Evolutionary conservation across 208 protist genomes (phyloP).

Genomic region (Tritrichomonas foetus): DNA sequence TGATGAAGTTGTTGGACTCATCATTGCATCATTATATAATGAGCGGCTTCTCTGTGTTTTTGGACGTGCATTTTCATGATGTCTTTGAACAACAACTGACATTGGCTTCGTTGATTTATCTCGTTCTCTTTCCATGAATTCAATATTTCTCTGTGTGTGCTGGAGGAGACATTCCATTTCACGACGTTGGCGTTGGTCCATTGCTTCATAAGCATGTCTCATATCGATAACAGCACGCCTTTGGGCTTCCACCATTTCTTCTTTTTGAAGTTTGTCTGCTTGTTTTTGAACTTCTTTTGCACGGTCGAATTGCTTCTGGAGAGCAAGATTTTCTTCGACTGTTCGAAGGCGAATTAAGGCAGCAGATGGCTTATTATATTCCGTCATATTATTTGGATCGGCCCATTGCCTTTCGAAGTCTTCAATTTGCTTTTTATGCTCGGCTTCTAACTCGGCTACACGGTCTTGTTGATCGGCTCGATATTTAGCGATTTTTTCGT

Average conservation of each 20-base stretch:
- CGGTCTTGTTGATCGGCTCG: not conserved
- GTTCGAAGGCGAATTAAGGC: not conserved
- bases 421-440: not conserved
- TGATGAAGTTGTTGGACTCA: too few species aligned
- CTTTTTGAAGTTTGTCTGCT: not conserved
- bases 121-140: too few species aligned
- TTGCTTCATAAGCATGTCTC: not conserved
- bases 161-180: too few species aligned
- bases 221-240: not conserved
- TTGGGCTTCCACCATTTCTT: not conserved
- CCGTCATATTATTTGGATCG: not conserved
- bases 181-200: too few species aligned
- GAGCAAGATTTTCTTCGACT: not conserved
- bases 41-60: too few species aligned
- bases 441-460: not conserved
- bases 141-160: too few species aligned
- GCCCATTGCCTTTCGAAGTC: constrained; percentile 17
- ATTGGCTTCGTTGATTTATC: too few species aligned
- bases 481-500: not conserved
- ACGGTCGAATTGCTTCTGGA: not conserved
- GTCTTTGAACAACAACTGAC: too few species aligned
- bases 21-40: too few species aligned
- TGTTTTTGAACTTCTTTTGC: not conserved
- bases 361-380: constrained; percentile 28
- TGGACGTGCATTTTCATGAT: too few species aligned